Evolutionary conservation across 1,284 basidiomycete species (phyloP), one percentile per base, ranked within the genome.

Genomic region (Ustilago loliicola): DNA sequence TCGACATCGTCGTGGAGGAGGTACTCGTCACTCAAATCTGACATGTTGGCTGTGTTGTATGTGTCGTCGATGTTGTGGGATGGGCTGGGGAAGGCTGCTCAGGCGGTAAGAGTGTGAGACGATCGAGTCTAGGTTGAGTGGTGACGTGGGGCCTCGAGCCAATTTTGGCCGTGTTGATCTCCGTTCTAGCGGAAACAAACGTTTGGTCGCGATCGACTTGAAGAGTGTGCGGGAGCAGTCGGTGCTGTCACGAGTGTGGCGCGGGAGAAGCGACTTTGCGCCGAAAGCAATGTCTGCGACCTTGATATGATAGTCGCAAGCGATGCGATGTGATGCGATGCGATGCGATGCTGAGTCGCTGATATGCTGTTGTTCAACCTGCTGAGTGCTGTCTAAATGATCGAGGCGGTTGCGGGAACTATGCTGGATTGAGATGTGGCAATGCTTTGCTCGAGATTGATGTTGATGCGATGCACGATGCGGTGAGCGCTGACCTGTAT

Each of bases 1-100:
- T 83, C 82, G 63, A 77, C 69, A 56, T 78, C 78, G 27, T 67
- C 76, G 47, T 76, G 75, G 52, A 75, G 61, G 47, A 72, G 66
- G 25, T 66, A 76, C 29, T 78, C 76, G 60, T 78, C 76, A 65
- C 76, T 78, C 27, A 78, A 36, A 56, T 78, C 76, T 61, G 76
- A 78, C 76, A 78, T 78, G 51, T 15, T 56, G 36, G 50, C 17
- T 34, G 57, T 19, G n/a, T 23, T 29, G 23, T 52, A 32, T 50
- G 25, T 36, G 32, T 48, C 23, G 15, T 52, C n/a, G 48, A 50
- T 15, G 30, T 25, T 55, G 13, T 38, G 21, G 17, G 40, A 21
- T 34, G 34, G 23, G 4, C 7, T 3, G 21, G 36, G 10, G 21
- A 29, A 50, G 48, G 15, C 11, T 29, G 2, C 4, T 19, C 17